A percentile compares a stretch with the other conserved stretches of the same genome.
Evolutionary conservation across 2,329 filamentous ascomycete species (phyloP).

Genomic region (Aspergillus persii): DNA sequence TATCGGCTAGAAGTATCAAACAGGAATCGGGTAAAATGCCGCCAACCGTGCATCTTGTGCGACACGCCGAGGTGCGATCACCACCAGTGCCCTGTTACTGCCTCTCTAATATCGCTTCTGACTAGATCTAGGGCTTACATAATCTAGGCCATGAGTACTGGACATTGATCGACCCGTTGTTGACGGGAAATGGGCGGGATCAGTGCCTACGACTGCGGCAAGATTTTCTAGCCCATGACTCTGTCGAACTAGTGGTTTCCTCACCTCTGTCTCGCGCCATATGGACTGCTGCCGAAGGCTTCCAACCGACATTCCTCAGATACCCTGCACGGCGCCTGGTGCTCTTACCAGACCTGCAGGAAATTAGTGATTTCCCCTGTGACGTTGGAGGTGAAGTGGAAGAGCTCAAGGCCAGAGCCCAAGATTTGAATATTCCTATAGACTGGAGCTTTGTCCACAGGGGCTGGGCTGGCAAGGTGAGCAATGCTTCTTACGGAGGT

Average conservation of each 20-base stretch:
- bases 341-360: slow-evolving; percentile 70
- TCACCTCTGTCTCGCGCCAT: background rate
- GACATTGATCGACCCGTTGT: slow-evolving; percentile 64
- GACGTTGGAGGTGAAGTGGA: slow-evolving; percentile 63
- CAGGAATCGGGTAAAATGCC: background rate
- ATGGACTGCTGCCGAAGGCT: background rate
- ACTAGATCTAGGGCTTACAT: slow-evolving; percentile 61
- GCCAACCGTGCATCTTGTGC: slow-evolving; percentile 4
- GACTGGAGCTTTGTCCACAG: background rate
- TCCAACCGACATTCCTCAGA: slow-evolving; percentile 15
- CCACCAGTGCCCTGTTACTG: background rate
- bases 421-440: slow-evolving; percentile 19
- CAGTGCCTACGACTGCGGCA: slow-evolving; percentile 65
- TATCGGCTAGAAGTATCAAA: background rate
- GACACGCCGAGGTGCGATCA: slow-evolving; percentile 5
- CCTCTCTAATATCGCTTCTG: background rate
- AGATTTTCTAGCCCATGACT: slow-evolving; percentile 55
- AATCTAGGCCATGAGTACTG: slow-evolving; percentile 68
- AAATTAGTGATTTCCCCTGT: slow-evolving; percentile 67
- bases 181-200: slow-evolving; percentile 66
- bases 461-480: background rate
- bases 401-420: slow-evolving; percentile 58
- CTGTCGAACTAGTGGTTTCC: background rate
- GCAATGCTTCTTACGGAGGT: background rate
- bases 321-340: slow-evolving; percentile 49